A percentile compares a stretch with the other conserved stretches of the same genome.
Conservation (phyloP, 305 asterid genomes). For the Rubia balearica region DNA sequence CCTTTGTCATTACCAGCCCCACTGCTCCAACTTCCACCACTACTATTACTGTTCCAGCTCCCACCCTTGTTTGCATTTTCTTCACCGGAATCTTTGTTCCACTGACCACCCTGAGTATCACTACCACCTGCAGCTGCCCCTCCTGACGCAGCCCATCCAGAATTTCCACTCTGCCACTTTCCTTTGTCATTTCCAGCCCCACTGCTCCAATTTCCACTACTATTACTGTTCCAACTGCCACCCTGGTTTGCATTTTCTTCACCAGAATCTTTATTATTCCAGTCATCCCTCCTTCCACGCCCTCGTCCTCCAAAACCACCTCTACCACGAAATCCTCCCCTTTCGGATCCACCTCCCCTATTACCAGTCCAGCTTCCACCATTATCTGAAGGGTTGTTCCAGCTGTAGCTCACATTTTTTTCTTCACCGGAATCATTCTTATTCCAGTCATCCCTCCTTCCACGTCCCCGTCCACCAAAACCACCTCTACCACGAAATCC, state of each 20-base stretch:
- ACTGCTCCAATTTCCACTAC: conserved; percentile 49
- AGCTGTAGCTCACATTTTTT: conserved; percentile 21
- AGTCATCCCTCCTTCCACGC: conserved; percentile 43
- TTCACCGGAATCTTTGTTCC: conserved; percentile 41
- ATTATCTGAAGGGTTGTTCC: conserved; percentile 15
- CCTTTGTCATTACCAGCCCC: conserved; percentile 20
- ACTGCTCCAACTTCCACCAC: conserved; percentile 38
- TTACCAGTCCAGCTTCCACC: conserved; percentile 16
- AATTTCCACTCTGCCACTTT: conserved; percentile 18
- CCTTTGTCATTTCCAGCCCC: conserved; percentile 20
- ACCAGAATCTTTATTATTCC: conserved; percentile 53
- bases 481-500: conserved; percentile 57
- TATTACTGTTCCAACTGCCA: conserved; percentile 23
- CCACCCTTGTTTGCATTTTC: conserved; percentile 17
- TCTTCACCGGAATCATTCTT: conserved; percentile 50
- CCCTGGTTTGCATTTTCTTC: conserved; percentile 24
- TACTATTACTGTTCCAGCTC: conserved; percentile 34
- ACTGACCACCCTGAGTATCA: conserved; percentile 5
- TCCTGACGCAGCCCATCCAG: conserved; percentile 26
- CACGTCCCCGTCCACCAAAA: conserved; percentile 71
- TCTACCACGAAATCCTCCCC: conserved; percentile 43
- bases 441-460: conserved; percentile 54
- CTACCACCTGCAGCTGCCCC: conserved; percentile 14
- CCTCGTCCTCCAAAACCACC: conserved; percentile 80
- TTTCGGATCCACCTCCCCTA: conserved; percentile 52